These are phyloP conservation scores for Trematosphaeria pertusa DNA, from an alignment of 2,329 filamentous ascomycete species.

Conservation along the genomic window DNA sequence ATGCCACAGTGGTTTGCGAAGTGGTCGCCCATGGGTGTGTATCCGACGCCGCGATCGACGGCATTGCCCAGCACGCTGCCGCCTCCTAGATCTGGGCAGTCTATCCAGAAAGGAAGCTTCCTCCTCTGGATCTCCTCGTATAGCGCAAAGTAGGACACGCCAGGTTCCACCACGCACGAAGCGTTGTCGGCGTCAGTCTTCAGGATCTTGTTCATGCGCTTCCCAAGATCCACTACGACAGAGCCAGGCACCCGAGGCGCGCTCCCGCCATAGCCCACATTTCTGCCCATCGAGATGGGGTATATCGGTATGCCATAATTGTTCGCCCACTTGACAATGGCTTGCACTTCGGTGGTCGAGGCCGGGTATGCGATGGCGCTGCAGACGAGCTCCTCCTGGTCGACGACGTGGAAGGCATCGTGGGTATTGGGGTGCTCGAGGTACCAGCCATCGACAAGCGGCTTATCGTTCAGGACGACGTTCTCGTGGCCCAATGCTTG, in stretches of 20 bases:
- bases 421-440: constrained; percentile 29
- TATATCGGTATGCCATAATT: constrained; percentile 56
- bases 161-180: constrained; percentile 62
- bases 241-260: constrained; percentile 60
- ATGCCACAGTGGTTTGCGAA: constrained; percentile 55
- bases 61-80: constrained; percentile 58
- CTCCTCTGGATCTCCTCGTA: constrained; percentile 58
- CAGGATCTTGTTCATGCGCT: constrained; percentile 61
- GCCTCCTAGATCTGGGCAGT: constrained; percentile 58
- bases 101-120: constrained; percentile 53
- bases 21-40: constrained; percentile 52
- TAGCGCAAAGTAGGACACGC: constrained; percentile 61
- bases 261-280: constrained; percentile 63
- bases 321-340: constrained; percentile 55
- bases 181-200: constrained; percentile 59
- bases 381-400: constrained; percentile 54
- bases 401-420: constrained; percentile 43
- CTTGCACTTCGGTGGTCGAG: constrained; percentile 55
- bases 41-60: constrained; percentile 55
- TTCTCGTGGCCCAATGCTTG: constrained; percentile 17
- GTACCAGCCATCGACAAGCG: constrained; percentile 29
- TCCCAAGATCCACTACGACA: constrained; percentile 61
- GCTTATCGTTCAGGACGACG: constrained; percentile 25
- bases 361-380: constrained; percentile 51
- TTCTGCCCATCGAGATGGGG: constrained; percentile 58